Conservation (phyloP, 1,284 basidiomycete genomes). For the Athelia sp. region DNA sequence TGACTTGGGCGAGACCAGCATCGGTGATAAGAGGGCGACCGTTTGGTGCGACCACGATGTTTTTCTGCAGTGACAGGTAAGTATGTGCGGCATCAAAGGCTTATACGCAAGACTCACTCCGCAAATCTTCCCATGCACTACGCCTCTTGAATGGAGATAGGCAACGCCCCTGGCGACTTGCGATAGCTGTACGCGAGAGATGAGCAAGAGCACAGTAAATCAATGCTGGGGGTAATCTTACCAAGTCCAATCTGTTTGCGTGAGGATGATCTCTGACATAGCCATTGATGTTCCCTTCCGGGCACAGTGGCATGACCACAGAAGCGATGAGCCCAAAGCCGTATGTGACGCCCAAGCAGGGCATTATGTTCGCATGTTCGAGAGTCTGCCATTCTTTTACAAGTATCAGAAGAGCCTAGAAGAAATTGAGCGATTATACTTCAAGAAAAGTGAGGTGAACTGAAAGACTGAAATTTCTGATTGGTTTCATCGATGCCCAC, state of each 20-base stretch:
- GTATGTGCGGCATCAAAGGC: neutral
- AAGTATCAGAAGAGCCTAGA: neutral
- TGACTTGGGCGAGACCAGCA: neutral
- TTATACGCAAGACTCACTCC: neutral
- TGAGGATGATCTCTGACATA: neutral
- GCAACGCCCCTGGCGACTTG: neutral
- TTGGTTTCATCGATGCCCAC: neutral
- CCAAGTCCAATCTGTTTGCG: neutral
- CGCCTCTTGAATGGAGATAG: neutral
- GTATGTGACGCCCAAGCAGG: neutral
- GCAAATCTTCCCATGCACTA: neutral
- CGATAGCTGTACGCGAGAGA: too few relatives aligned
- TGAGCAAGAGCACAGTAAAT: too few relatives aligned
- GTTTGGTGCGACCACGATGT: neutral
- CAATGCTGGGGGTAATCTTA: too few relatives aligned
- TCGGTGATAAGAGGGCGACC: neutral
- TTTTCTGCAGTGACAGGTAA: neutral
- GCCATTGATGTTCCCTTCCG: neutral
- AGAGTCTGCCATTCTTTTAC: neutral
- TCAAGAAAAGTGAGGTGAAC: too few relatives aligned
- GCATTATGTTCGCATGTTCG: neutral
- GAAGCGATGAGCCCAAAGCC: neutral
- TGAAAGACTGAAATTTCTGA: neutral
- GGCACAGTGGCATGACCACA: neutral
- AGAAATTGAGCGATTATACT: too few relatives aligned